Conservation (phyloP, 2,329 filamentous ascomycete genomes). For the Huntiella decipiens region DNA sequence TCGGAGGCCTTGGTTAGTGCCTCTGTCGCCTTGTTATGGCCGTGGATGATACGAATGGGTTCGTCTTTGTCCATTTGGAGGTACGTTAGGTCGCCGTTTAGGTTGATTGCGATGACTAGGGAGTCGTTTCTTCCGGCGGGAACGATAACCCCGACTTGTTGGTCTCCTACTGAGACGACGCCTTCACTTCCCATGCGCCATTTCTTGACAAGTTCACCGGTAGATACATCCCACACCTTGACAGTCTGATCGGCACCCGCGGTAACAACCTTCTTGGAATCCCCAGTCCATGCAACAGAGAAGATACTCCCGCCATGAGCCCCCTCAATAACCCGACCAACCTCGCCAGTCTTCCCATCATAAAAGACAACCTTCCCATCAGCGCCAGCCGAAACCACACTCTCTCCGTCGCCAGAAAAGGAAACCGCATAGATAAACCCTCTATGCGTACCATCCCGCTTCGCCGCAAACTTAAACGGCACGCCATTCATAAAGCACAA, state of each 20-base stretch:
- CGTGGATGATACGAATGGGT: conserved; percentile 55
- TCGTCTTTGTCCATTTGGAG: conserved; percentile 51
- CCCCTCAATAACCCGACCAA: conserved; percentile 57
- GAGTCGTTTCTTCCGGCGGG: conserved; percentile 65
- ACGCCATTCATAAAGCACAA: conserved; percentile 86
- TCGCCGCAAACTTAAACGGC: conserved; percentile 91
- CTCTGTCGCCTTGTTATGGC: conserved; percentile 84
- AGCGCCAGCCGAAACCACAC: conserved; percentile 75
- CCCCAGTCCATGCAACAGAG: conserved; percentile 71
- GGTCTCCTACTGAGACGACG: conserved; percentile 52
- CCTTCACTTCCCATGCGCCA: conserved; percentile 73
- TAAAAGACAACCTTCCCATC: conserved; percentile 87
- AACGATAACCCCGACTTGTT: conserved; percentile 91
- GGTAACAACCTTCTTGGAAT: conserved; percentile 73
- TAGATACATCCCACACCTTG: conserved; percentile 79
- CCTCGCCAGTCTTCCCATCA: conserved; percentile 86
- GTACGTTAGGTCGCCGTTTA: conserved; percentile 82
- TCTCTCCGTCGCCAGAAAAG: conserved; percentile 74
- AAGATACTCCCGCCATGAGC: conserved; percentile 84
- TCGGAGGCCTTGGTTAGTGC: conserved; percentile 31
- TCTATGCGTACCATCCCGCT: conserved; percentile 58
- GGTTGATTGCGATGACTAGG: conserved; percentile 73
- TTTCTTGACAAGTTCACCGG: conserved; percentile 55
- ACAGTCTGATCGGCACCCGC: conserved; percentile 90
- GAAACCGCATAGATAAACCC: conserved; percentile 76